Evolutionary conservation across 1,139 yeast genomes (phyloP).

Genomic region (Hyphopichia buzzinii): DNA sequence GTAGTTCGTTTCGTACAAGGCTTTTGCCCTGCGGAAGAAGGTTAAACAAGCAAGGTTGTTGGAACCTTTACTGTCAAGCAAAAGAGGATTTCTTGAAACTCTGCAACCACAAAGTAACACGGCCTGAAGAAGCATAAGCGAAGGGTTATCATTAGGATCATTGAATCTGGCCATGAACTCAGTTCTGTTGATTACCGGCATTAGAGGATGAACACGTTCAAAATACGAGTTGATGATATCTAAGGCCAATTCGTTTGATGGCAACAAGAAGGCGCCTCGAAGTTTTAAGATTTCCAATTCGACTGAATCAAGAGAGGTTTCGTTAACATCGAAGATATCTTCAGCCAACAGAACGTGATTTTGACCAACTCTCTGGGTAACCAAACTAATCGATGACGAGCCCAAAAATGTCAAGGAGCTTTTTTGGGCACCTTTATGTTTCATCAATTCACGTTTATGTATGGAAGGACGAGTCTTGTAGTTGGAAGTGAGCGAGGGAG

Average conservation of each 20-base stretch:
- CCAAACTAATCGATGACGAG: slow-evolving; percentile 37
- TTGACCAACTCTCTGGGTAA: slow-evolving; percentile 45
- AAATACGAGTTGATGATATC: slow-evolving; percentile 65
- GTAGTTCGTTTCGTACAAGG: slow-evolving; percentile 69
- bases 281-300: slow-evolving; percentile 67
- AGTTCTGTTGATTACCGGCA: slow-evolving; percentile 69
- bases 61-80: slow-evolving; percentile 57
- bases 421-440: slow-evolving; percentile 14
- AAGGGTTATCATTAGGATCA: slow-evolving; percentile 65
- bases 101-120: slow-evolving; percentile 70
- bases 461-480: slow-evolving; percentile 41
- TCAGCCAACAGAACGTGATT: slow-evolving; percentile 43
- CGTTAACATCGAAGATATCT: slow-evolving; percentile 37
- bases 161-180: slow-evolving; percentile 56
- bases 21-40: slow-evolving; percentile 75
- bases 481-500: slow-evolving; percentile 44
- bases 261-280: slow-evolving; percentile 71
- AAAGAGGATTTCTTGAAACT: slow-evolving; percentile 54
- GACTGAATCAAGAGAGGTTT: slow-evolving; percentile 54
- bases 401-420: slow-evolving; percentile 44
- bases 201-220: slow-evolving; percentile 63
- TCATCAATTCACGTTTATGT: slow-evolving; percentile 33
- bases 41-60: slow-evolving; percentile 60
- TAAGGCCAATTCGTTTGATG: slow-evolving; percentile 59
- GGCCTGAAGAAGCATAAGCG: slow-evolving; percentile 66